Evolutionary conservation across 345 rosid genomes (phyloP).

Genomic region (Gossypioides kirkii): DNA sequence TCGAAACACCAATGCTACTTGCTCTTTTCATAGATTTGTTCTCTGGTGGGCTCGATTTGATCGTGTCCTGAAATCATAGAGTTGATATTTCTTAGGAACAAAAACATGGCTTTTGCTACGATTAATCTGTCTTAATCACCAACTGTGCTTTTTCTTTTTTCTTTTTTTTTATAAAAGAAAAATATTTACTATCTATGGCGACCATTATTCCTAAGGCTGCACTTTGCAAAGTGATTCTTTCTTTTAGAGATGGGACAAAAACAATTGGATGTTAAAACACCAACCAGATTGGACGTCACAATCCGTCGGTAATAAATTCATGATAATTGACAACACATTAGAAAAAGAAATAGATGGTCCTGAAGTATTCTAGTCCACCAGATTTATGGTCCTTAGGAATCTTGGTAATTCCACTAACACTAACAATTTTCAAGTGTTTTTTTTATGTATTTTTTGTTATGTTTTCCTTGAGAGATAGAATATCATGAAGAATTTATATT

Average conservation of each 20-base stretch:
- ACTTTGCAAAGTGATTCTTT: neutral
- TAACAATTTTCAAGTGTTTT: too few species aligned
- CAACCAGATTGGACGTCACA: neutral
- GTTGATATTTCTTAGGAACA: neutral
- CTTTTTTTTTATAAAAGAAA: too few species aligned
- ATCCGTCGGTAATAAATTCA: neutral
- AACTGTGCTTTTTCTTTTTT: too few species aligned
- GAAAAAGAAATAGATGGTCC: too few species aligned
- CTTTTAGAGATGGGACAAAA: neutral
- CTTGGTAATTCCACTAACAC: slow-evolving; percentile 1
- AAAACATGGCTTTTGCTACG: too few species aligned
- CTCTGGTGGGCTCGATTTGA: slow-evolving; percentile 62
- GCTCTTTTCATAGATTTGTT: slow-evolving; percentile 70
- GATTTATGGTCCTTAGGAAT: slow-evolving; percentile 16
- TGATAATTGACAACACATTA: neutral
- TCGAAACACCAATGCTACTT: slow-evolving; percentile 39
- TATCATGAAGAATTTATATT: too few species aligned
- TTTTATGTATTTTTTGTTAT: too few species aligned
- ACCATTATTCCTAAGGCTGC: neutral
- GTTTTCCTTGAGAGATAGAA: too few species aligned
- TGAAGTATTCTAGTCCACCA: neutral
- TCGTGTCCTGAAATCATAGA: slow-evolving; percentile 38
- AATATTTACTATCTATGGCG: too few species aligned
- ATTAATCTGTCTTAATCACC: too few species aligned
- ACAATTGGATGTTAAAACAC: neutral